Evolutionary conservation across 257 asterid genomes (phyloP).

Genomic region (Osmanthus fragrans): DNA sequence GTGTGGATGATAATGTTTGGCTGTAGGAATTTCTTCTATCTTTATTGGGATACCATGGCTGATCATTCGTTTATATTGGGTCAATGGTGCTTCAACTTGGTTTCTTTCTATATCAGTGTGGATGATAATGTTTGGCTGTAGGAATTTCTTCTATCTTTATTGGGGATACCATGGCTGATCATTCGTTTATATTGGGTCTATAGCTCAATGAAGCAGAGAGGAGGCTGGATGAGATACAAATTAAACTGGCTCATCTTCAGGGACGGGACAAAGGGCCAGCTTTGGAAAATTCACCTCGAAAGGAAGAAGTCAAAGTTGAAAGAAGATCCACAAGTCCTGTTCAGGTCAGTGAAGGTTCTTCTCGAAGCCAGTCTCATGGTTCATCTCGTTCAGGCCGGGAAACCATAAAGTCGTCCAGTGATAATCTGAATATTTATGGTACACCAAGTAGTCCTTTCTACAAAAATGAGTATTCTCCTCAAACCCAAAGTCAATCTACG

Average conservation of each 20-base stretch:
- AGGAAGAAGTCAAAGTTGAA: constrained; percentile 24
- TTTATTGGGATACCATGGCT: background rate
- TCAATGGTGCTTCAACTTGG: background rate
- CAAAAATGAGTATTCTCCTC: constrained; percentile 21
- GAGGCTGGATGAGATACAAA: constrained; percentile 36
- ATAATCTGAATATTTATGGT: constrained; percentile 13
- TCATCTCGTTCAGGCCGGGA: constrained; percentile 19
- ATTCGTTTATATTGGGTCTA: constrained; percentile 10
- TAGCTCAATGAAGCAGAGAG: constrained; percentile 45
- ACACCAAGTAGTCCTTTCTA: constrained; percentile 29
- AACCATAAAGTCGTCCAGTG: constrained; percentile 16
- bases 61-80: background rate
- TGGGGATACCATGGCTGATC: background rate
- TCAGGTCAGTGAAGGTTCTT: constrained; percentile 23
- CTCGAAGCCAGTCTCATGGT: constrained; percentile 22
- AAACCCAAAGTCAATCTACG: constrained; percentile 27
- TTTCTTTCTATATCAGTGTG: background rate
- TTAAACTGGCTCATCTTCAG: constrained; percentile 38
- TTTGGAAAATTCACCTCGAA: constrained; percentile 20
- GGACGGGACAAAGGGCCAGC: constrained; percentile 21
- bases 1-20: background rate
- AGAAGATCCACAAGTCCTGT: constrained; percentile 31
- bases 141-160: background rate
- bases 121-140: background rate
- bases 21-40: background rate